These are phyloP conservation scores for Suhomyces kilbournensis DNA, from an alignment of 805 yeast genomes.

Conservation along the genomic window DNA sequence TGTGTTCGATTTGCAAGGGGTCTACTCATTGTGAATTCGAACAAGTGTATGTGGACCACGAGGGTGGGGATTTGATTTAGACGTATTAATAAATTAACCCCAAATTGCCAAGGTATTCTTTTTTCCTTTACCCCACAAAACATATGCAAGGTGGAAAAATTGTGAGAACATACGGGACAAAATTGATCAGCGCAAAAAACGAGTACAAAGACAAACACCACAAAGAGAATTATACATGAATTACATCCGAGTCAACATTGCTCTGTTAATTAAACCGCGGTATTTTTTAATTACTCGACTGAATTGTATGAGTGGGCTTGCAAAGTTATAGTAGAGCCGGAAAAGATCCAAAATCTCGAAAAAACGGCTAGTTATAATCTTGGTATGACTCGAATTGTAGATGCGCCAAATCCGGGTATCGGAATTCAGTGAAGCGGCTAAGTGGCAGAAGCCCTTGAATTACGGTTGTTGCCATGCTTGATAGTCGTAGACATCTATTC, in stretches of 20 bases:
- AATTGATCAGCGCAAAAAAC: not conserved
- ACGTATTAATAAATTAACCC: not conserved
- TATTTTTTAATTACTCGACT: too few relatives aligned
- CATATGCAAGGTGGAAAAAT: not conserved
- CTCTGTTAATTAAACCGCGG: not conserved
- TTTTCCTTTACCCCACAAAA: not conserved
- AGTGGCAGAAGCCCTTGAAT: not conserved
- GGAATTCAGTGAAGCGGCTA: not conserved
- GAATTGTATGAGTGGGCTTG: not conserved
- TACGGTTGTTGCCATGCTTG: not conserved
- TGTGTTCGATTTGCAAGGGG: not conserved
- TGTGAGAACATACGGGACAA: not conserved
- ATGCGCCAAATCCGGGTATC: not conserved
- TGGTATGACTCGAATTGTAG: not conserved
- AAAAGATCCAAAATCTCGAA: not conserved
- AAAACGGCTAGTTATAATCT: not conserved
- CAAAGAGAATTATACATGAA: not conserved
- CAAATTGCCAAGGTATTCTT: too few relatives aligned
- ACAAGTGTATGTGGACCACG: not conserved
- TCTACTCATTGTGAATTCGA: not conserved
- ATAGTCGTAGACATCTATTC: not conserved
- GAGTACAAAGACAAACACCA: not conserved
- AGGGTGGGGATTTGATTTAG: not conserved
- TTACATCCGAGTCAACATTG: not conserved
- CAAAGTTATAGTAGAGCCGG: not conserved